Conservation (phyloP, 2,329 filamentous ascomycete genomes). For the Exophiala sp. region DNA sequence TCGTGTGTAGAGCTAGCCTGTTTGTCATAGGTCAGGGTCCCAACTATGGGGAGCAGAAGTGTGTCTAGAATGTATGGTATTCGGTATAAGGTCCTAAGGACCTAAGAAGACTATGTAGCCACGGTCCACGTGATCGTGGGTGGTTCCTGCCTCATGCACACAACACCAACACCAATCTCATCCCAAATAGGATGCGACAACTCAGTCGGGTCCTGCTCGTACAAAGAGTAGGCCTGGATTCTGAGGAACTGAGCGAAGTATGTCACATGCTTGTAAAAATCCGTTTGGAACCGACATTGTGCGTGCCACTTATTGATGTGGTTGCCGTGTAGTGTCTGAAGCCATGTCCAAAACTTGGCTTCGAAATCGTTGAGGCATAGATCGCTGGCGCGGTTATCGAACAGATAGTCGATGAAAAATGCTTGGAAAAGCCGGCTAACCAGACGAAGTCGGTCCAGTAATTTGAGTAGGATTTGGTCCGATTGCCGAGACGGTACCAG, state of each 20-base stretch:
- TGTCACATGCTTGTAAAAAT: conserved; percentile 72
- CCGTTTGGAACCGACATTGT: conserved; percentile 37
- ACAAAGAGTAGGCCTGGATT: conserved; percentile 59
- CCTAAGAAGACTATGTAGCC: no score
- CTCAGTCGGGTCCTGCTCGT: conserved; percentile 32
- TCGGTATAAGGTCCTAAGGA: no score
- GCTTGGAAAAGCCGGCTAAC: conserved; percentile 68
- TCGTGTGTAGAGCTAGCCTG: conserved; percentile 32
- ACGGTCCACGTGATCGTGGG: no score
- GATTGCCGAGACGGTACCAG: conserved; percentile 62
- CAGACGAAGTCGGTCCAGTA: conserved; percentile 66
- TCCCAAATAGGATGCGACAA: conserved; percentile 51
- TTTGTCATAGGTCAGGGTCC: no score
- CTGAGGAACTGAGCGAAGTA: conserved; percentile 60
- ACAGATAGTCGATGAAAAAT: conserved; percentile 67
- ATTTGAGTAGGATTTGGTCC: conserved; percentile 58
- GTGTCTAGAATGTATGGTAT: no score
- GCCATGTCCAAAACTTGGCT: conserved; percentile 56
- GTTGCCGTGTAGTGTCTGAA: conserved; percentile 44
- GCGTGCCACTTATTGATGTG: conserved; percentile 51
- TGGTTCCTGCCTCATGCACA: no score
- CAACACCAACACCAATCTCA: conserved; percentile 47
- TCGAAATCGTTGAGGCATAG: conserved; percentile 55
- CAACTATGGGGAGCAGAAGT: no score
- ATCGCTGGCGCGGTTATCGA: conserved; percentile 34